These are phyloP conservation scores for Suillus fuscotomentosus DNA, from an alignment of 768 basidiomycete species.

Conservation along the genomic window DNA sequence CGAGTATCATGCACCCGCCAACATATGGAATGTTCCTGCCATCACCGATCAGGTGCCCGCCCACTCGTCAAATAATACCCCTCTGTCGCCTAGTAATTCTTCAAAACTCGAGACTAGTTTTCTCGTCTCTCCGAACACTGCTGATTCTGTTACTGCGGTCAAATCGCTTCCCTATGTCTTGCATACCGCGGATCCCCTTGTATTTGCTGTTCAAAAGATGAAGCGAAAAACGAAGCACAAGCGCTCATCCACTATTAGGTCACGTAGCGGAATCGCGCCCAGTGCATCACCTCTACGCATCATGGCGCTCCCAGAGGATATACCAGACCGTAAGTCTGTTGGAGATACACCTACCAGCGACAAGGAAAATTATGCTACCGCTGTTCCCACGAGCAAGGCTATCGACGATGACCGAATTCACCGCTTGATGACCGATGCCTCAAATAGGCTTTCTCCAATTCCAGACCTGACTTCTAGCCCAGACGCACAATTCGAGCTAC, in stretches of 20 bases:
- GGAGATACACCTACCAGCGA: background rate
- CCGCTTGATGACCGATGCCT: slow-evolving; percentile 10
- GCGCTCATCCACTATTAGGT: slow-evolving; percentile 7
- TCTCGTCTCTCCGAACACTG: background rate
- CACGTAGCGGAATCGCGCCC: slow-evolving; percentile 11
- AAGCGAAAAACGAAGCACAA: slow-evolving; percentile 5
- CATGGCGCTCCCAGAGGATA: background rate
- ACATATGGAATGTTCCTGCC: slow-evolving; percentile 8
- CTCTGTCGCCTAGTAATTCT: background rate
- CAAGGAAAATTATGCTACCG: slow-evolving; percentile 2
- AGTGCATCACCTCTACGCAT: slow-evolving; percentile 6
- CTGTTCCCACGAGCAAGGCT: background rate
- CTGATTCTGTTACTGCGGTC: background rate
- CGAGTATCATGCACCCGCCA: slow-evolving; percentile 19
- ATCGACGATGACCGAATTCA: background rate
- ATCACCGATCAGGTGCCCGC: slow-evolving; percentile 3
- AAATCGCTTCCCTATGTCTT: background rate
- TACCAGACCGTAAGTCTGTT: background rate
- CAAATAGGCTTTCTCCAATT: slow-evolving; percentile 8
- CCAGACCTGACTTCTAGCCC: background rate
- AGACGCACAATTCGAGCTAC: background rate
- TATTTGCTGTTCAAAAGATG: slow-evolving; percentile 5
- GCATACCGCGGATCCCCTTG: slow-evolving; percentile 1
- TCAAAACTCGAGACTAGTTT: background rate
- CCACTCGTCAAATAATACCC: background rate